Evolutionary conservation across 768 basidiomycete genomes (phyloP), one percentile per base, ranked within the genome.

Genomic region (Leccinum subtestaceum): DNA sequence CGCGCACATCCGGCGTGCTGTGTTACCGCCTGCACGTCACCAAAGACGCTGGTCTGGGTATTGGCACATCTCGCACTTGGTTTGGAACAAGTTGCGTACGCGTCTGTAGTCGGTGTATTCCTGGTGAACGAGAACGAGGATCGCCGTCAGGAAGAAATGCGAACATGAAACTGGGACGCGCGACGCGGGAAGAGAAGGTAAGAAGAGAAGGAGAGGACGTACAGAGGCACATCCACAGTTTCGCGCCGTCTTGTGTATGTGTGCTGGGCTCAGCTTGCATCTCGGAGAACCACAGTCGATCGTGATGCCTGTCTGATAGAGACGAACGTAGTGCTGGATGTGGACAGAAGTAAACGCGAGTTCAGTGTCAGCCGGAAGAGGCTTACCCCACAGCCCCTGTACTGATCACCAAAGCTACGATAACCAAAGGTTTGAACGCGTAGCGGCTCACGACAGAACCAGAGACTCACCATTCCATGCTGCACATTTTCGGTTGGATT

Each of bases 1-100:
- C 52, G 57, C 40, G 46, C 56, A 45, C 1, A 9, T 17, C 17
- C 63, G 31, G 31, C 12, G n/a, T 19, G 31, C 25, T 19, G 32
- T 29, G 34, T 19, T 27, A 29, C 13, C 52, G 52, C 52, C 40
- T 25, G 6, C 43, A n/a, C 23, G 17, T 61, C 66, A 69, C 67
- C 66, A 65, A 23, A 43, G 58, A 29, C 58, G 63, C n/a, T 56
- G 64, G 40, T 76, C 72, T 53, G 69, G 69, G n/a, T 47, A 68
- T 61, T 75, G 78, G 74, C 87, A 88, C 1, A 51, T 62, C 5
- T 86, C 87, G 73, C 87, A 89, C 57, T 81, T 76, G 58, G 80
- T 79, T 64, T 87, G 86, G 64, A 89, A 86, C 70, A 88, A 76
- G 69, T 84, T 90, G 58, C 80, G 74, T 40, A 89, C 84, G 43